A percentile compares a stretch with the other conserved stretches of the same genome.
phyloP scores from a whole-genome alignment of 495 filamentous ascomycete genomes.

The Penicillium diatomitis region DNA sequence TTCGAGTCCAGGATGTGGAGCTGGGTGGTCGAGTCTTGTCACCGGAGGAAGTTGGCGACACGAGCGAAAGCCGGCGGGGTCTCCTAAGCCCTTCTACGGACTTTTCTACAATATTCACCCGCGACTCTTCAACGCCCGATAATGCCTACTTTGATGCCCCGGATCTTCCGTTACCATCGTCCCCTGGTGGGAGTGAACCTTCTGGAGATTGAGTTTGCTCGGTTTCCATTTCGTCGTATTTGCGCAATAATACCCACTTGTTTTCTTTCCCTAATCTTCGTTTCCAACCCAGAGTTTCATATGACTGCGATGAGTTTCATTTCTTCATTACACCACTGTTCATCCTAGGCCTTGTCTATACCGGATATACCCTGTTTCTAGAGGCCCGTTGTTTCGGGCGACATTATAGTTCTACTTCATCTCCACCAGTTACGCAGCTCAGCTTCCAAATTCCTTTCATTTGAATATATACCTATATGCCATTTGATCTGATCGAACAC shows the following conservation, averaged over 20 bases:
- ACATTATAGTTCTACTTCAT: too few species aligned
- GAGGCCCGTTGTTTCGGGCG: too few species aligned
- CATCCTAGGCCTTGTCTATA: too few species aligned
- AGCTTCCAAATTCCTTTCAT: too few species aligned
- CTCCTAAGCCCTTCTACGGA: conserved; percentile 26
- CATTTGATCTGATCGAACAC: too few species aligned
- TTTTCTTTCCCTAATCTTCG: conserved; percentile 1
- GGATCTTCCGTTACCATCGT: conserved; percentile 13
- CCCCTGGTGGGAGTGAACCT: conserved; percentile 16
- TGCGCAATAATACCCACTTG: conserved; percentile 19
- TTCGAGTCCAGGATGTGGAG: conserved; percentile 67
- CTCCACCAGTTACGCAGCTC: too few species aligned
- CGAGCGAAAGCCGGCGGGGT: conserved; percentile 30
- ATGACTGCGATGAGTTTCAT: too few species aligned
- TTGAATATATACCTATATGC: too few species aligned
- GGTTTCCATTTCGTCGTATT: conserved; percentile 3
- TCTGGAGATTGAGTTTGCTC: too few species aligned
- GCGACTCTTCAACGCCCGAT: conserved; percentile 2
- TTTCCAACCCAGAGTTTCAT: too few species aligned
- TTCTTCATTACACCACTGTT: too few species aligned
- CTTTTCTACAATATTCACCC: conserved; percentile 2
- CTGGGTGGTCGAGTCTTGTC: conserved; percentile 72
- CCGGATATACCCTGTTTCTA: too few species aligned
- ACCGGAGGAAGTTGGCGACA: conserved; percentile 53
- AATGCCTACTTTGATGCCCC: conserved; percentile 7